Evolutionary conservation across 129 eudicot genomes (phyloP).

Genomic region (Lonicera japonica): DNA sequence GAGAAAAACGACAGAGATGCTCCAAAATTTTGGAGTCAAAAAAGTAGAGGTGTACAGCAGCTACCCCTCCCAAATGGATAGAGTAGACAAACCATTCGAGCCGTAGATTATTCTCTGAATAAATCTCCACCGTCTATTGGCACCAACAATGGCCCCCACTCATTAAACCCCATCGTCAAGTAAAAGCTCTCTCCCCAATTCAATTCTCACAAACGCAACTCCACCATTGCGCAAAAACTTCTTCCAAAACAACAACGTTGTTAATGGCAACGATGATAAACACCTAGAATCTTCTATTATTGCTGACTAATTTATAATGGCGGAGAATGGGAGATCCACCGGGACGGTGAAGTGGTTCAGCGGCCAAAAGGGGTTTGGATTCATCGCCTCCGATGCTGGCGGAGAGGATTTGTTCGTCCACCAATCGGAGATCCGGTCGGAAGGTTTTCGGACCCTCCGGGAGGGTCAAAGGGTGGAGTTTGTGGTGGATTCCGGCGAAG

Average conservation of each 20-base stretch:
- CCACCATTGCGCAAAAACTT: background rate
- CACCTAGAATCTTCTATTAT: too few relatives aligned
- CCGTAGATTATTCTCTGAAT: background rate
- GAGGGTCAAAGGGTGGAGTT: slow-evolving; percentile 27
- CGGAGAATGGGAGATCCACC: background rate
- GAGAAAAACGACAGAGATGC: too few relatives aligned
- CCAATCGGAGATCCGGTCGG: slow-evolving; percentile 18
- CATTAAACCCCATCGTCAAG: background rate
- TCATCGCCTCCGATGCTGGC: slow-evolving; percentile 21
- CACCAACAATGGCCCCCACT: background rate
- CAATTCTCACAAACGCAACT: background rate
- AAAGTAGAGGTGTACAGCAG: too few relatives aligned
- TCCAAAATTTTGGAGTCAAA: too few relatives aligned
- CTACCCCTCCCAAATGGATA: background rate
- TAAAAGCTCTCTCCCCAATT: background rate
- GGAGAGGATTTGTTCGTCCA: slow-evolving; percentile 24
- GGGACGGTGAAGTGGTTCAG: slow-evolving; percentile 27
- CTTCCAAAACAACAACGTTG: too few relatives aligned
- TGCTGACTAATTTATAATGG: background rate
- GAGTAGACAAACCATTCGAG: background rate
- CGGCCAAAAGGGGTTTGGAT: slow-evolving; percentile 23
- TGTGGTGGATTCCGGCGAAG: slow-evolving; percentile 9
- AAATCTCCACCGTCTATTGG: background rate
- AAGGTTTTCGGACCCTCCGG: slow-evolving; percentile 21
- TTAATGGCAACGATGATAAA: too few relatives aligned